Conservation (phyloP, 2,329 filamentous ascomycete genomes). For the Davidsoniella virescens region DNA sequence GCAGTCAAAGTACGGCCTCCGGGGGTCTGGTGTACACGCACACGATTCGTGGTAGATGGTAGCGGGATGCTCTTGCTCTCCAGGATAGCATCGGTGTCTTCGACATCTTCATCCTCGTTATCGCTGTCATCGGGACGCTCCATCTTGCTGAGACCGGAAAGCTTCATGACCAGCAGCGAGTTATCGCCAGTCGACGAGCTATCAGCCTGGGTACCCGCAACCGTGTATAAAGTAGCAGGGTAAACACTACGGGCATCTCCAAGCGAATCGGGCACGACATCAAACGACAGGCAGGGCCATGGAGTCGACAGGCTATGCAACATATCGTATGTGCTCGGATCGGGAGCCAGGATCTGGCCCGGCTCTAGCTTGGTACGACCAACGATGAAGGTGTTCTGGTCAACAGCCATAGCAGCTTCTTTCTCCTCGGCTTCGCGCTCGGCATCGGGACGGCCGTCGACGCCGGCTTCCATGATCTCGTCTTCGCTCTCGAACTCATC, state of each 20-base stretch:
- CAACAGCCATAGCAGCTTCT: constrained; percentile 76
- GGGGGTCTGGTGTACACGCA: constrained; percentile 73
- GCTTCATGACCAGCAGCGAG: constrained; percentile 87
- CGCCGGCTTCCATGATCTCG: constrained; percentile 85
- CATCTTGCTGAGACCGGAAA: constrained; percentile 82
- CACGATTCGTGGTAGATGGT: constrained; percentile 78
- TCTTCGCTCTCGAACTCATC: constrained; percentile 79
- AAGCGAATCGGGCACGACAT: constrained; percentile 71
- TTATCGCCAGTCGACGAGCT: constrained; percentile 63
- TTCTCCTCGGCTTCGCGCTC: constrained; percentile 84
- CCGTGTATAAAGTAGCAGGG: constrained; percentile 87
- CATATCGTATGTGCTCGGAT: constrained; percentile 94
- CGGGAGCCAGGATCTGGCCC: constrained; percentile 79
- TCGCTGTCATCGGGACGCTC: constrained; percentile 53
- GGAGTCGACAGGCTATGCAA: constrained; percentile 84
- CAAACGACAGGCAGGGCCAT: constrained; percentile 95
- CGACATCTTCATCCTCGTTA: constrained; percentile 57
- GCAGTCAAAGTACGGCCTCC: constrained; percentile 71
- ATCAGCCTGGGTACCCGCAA: constrained; percentile 88
- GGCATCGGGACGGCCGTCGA: constrained; percentile 80
- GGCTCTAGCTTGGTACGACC: constrained; percentile 81
- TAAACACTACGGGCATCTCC: constrained; percentile 74
- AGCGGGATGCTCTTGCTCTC: constrained; percentile 84
- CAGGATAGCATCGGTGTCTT: constrained; percentile 72
- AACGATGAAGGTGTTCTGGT: constrained; percentile 90